Conservation (phyloP, 441 rosid species). For the Pelargonium cotyledonis region DNA sequence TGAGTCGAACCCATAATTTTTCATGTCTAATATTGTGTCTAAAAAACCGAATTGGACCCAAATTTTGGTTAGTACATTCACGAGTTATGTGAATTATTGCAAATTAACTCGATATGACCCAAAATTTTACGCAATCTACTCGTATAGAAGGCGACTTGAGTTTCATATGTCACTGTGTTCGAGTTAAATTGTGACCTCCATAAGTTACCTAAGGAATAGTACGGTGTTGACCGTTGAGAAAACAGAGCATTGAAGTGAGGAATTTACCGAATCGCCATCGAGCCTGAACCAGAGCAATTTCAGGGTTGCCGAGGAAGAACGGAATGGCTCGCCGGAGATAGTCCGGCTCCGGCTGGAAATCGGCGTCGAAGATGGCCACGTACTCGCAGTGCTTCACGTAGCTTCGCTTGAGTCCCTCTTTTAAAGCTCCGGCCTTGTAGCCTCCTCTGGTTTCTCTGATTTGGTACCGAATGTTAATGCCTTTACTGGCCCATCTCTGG, state of each 20-base stretch:
- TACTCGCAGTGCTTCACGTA: constrained; percentile 88
- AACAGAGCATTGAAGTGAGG: neutral
- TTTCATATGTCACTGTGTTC: no score
- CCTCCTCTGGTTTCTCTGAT: constrained; percentile 79
- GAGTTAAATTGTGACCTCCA: no score
- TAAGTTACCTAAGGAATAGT: no score
- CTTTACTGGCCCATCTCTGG: constrained; percentile 96
- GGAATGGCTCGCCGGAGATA: constrained; percentile 87
- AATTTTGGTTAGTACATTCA: no score
- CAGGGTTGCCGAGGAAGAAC: constrained; percentile 51
- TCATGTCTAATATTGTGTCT: no score
- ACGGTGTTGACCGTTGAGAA: no score
- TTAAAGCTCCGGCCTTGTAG: constrained; percentile 89
- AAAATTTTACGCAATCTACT: no score
- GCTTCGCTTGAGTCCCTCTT: constrained; percentile 78
- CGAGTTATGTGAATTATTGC: no score
- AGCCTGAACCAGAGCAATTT: constrained; percentile 83
- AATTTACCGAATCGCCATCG: constrained; percentile 89
- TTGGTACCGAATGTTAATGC: constrained; percentile 73
- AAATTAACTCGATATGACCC: no score
- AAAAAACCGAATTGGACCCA: neutral
- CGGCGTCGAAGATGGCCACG: constrained; percentile 86
- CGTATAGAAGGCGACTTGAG: no score
- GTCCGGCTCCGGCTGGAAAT: constrained; percentile 88
- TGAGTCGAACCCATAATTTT: no score